Evolutionary conservation across 495 filamentous ascomycete genomes (phyloP).

Genomic region (Apodospora peruviana): DNA sequence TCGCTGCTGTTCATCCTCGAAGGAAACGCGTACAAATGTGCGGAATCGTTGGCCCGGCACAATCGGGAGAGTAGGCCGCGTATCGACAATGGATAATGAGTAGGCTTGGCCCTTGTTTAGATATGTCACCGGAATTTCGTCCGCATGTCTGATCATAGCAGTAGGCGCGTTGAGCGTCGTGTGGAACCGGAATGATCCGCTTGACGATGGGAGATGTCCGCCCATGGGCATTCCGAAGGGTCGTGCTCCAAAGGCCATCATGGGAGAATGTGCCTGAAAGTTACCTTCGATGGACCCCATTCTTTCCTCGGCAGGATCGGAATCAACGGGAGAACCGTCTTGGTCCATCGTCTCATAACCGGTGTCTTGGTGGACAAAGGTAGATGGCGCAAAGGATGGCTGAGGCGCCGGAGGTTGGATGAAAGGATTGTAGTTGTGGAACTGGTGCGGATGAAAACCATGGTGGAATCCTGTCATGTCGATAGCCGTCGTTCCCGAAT

Average conservation of each 20-base stretch:
- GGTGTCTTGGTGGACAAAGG: conserved; percentile 71
- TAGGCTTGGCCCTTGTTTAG: conserved; percentile 97
- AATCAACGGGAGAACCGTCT: conserved; percentile 57
- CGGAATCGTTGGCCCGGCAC: conserved; percentile 59
- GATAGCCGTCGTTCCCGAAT: conserved; percentile 51
- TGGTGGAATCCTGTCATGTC: conserved; percentile 49
- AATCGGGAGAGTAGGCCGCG: conserved; percentile 35
- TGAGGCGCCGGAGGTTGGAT: conserved; percentile 51
- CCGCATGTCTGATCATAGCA: conserved; percentile 84
- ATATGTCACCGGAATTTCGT: conserved; percentile 92
- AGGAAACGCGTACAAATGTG: conserved; percentile 85
- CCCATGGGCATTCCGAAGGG: conserved; percentile 38
- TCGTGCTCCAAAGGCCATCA: conserved; percentile 35
- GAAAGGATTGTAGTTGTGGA: conserved; percentile 72
- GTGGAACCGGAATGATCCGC: conserved; percentile 79
- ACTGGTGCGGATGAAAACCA: conserved; percentile 58
- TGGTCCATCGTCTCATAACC: conserved; percentile 74
- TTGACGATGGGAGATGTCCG: conserved; percentile 35
- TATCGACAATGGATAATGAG: conserved; percentile 72
- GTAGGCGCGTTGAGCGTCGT: conserved; percentile 88
- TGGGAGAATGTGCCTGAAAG: conserved; percentile 44
- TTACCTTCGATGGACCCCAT: conserved; percentile 45
- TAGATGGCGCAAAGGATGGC: conserved; percentile 68
- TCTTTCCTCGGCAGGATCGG: conserved; percentile 38
- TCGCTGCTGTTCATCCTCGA: conserved; percentile 88